Percentiles rank a stretch among this genome's conserved stretches.
These are phyloP conservation scores for Vaccinium darrowii DNA, from an alignment of 148 eudicot species.

Conservation along the genomic window DNA sequence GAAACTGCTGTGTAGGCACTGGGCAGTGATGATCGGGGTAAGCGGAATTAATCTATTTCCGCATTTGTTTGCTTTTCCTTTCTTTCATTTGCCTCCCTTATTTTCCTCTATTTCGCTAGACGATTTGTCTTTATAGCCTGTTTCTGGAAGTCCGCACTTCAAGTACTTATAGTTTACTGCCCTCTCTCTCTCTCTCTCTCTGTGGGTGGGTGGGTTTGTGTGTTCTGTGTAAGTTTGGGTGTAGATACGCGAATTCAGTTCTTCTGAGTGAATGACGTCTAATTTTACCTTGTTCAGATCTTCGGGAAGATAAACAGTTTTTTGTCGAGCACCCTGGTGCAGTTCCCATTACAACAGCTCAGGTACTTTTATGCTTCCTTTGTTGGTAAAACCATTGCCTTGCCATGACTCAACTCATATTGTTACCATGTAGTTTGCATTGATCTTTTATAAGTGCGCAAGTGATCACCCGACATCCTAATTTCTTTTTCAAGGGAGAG, in stretches of 20 bases:
- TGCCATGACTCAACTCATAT: background rate
- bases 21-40: background rate
- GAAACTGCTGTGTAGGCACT: background rate
- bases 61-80: background rate
- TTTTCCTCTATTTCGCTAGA: background rate
- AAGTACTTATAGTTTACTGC: background rate
- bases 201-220: too few species aligned
- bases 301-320: slow-evolving; percentile 78
- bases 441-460: background rate
- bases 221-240: too few species aligned
- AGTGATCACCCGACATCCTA: slow-evolving; percentile 7
- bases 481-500: slow-evolving; percentile 57
- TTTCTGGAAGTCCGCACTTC: background rate
- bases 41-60: background rate
- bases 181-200: too few species aligned
- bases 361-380: slow-evolving; percentile 39
- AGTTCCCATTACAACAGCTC: slow-evolving; percentile 68
- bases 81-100: background rate
- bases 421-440: background rate
- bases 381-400: slow-evolving; percentile 10
- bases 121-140: background rate
- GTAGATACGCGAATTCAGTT: background rate
- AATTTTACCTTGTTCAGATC: slow-evolving; percentile 46
- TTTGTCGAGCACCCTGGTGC: slow-evolving; percentile 83
- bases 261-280: background rate